These are phyloP conservation scores for Ogataea nakhonphanomensis DNA, from an alignment of 805 yeast genomes.

Conservation along the genomic window DNA sequence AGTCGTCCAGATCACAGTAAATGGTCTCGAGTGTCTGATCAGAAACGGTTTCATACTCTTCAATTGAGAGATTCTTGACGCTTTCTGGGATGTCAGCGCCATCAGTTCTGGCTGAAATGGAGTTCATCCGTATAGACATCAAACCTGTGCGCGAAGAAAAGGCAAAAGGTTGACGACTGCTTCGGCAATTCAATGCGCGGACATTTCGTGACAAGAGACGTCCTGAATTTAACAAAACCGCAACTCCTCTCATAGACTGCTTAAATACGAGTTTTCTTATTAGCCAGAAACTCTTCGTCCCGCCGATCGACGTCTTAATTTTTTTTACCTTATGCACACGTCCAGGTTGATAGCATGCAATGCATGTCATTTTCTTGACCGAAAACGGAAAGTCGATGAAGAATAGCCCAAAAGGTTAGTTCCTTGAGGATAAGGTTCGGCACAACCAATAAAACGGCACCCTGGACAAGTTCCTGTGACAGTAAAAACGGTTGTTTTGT, in stretches of 20 bases:
- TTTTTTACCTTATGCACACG: background rate
- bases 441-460: background rate
- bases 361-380: background rate
- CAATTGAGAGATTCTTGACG: conserved; percentile 44
- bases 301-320: conserved; percentile 6
- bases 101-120: conserved; percentile 40
- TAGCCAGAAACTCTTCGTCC: conserved; percentile 1
- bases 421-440: background rate
- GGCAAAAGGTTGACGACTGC: too few species aligned
- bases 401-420: background rate
- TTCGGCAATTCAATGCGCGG: background rate
- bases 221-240: background rate
- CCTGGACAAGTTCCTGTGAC: background rate
- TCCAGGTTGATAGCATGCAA: background rate
- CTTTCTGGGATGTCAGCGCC: conserved; percentile 53
- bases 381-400: conserved; percentile 2
- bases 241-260: conserved; percentile 1
- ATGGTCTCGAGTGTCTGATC: conserved; percentile 68
- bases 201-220: background rate
- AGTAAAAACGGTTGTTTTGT: too few species aligned
- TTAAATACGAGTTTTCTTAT: conserved; percentile 3
- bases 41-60: conserved; percentile 61
- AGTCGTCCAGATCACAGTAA: conserved; percentile 60
- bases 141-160: background rate
- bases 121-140: conserved; percentile 17